Percentiles rank a stretch among this genome's conserved stretches.
phyloP scores from a whole-genome alignment of 2,329 filamentous ascomycete species.

The Sporothrix inflata region DNA sequence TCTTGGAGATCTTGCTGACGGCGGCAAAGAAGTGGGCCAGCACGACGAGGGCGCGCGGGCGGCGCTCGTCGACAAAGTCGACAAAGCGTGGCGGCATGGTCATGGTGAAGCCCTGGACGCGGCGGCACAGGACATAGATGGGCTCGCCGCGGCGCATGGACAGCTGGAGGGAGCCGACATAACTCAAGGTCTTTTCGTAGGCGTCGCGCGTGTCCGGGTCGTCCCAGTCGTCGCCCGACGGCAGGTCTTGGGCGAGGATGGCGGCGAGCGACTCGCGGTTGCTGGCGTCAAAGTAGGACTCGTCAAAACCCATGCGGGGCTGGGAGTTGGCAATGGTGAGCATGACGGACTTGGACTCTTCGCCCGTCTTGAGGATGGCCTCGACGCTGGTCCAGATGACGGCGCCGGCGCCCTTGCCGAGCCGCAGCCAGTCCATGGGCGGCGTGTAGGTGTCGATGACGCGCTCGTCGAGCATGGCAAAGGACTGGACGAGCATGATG shows the following conservation, averaged over 20 bases:
- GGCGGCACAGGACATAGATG: constrained; percentile 38
- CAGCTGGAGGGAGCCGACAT: constrained; percentile 37
- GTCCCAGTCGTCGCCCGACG: constrained; percentile 34
- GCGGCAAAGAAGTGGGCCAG: constrained; percentile 38
- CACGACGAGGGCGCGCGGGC: constrained; percentile 37
- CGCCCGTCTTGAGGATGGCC: constrained; percentile 32
- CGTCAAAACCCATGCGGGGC: constrained; percentile 37
- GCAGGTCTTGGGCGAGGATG: constrained; percentile 34
- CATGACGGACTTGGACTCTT: constrained; percentile 32
- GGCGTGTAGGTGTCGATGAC: constrained; percentile 35
- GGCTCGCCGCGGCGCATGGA: constrained; percentile 40
- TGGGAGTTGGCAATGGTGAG: constrained; percentile 32
- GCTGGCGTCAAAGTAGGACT: constrained; percentile 36
- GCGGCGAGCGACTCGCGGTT: constrained; percentile 34
- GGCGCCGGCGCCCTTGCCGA: constrained; percentile 36
- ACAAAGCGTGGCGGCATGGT: constrained; percentile 36
- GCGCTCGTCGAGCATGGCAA: constrained; percentile 38
- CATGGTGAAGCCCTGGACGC: constrained; percentile 38
- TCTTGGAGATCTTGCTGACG: constrained; percentile 33
- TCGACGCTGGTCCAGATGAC: constrained; percentile 38
- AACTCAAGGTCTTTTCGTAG: constrained; percentile 39
- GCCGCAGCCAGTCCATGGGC: constrained; percentile 36
- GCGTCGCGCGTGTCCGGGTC: constrained; percentile 36
- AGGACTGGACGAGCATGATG: constrained; percentile 37
- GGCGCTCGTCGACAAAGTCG: constrained; percentile 34